These are phyloP conservation scores for Curvularia verruculosa DNA, from an alignment of 2,329 filamentous ascomycete genomes.

Conservation along the genomic window DNA sequence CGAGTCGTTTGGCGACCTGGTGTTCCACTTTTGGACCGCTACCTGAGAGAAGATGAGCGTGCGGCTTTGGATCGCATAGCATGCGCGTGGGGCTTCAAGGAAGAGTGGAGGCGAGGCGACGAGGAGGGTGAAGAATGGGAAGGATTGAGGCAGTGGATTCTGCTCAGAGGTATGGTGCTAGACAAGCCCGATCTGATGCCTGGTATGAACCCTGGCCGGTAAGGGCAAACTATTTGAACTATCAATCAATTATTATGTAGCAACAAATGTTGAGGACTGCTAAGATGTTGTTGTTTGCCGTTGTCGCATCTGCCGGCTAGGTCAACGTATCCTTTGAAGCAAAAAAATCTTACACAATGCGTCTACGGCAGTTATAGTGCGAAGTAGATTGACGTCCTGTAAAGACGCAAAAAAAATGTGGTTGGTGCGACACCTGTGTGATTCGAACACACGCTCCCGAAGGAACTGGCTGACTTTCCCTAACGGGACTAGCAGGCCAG, in stretches of 20 bases:
- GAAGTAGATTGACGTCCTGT: too few species aligned
- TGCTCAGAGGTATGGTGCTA: constrained; percentile 84
- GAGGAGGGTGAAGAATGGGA: constrained; percentile 94
- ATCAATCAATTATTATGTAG: neutral
- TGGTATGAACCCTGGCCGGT: constrained; percentile 70
- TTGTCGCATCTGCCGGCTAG: neutral
- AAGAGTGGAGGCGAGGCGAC: constrained; percentile 78
- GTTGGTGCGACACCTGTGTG: constrained; percentile 32
- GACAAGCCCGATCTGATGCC: constrained; percentile 91
- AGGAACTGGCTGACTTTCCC: constrained; percentile 34
- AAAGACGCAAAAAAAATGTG: constrained; percentile 4
- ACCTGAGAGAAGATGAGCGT: constrained; percentile 88
- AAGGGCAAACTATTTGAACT: neutral
- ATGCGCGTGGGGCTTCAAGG: constrained; percentile 88
- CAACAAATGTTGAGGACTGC: neutral
- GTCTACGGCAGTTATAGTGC: too few species aligned
- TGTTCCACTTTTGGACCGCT: constrained; percentile 78
- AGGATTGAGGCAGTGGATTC: constrained; percentile 79
- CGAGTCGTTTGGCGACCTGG: constrained; percentile 89
- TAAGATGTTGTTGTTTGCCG: neutral
- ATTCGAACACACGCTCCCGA: constrained; percentile 40
- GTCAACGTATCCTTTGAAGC: neutral
- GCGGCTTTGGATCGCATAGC: constrained; percentile 86
- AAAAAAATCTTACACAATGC: too few species aligned
- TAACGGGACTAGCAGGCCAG: constrained; percentile 31